Evolutionary conservation across 306 rosid genomes (phyloP).

Genomic region (Ceratonia siliqua): DNA sequence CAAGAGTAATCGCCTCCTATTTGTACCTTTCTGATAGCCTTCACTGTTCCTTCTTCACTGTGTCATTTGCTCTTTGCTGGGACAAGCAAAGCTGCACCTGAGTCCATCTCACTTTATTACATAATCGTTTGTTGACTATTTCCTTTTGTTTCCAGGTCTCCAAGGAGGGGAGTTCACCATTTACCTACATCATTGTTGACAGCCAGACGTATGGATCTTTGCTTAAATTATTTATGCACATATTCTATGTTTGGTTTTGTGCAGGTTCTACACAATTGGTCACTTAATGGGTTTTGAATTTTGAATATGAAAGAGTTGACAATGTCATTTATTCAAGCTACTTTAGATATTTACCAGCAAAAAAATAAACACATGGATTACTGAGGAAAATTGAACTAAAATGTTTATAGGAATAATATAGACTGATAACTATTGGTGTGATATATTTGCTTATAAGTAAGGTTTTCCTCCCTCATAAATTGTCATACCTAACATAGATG

Average conservation of each 20-base stretch:
- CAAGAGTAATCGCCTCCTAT: not conserved
- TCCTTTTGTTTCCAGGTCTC: slow-evolving; percentile 63
- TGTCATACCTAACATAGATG: not conserved
- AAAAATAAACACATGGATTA: not conserved
- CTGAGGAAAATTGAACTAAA: not conserved
- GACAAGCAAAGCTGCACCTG: slow-evolving; percentile 18
- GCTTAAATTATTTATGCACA: slow-evolving; percentile 16
- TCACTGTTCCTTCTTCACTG: not conserved
- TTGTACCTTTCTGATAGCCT: not conserved
- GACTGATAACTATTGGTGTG: not conserved
- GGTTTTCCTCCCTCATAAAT: slow-evolving; percentile 6
- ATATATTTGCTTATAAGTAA: not conserved
- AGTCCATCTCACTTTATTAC: not conserved
- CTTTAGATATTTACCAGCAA: not conserved
- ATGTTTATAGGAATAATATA: not conserved
- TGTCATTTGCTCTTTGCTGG: not conserved
- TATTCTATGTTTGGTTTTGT: slow-evolving; percentile 22
- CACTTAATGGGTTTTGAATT: not conserved
- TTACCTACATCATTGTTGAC: slow-evolving; percentile 84
- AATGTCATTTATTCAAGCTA: not conserved
- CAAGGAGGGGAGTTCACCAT: slow-evolving; percentile 78
- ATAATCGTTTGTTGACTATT: not conserved
- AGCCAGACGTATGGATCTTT: slow-evolving; percentile 57
- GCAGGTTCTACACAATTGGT: slow-evolving; percentile 4
- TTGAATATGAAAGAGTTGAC: not conserved